Evolutionary conservation across 805 yeast genomes (phyloP), one percentile per base, ranked within the genome.

Genomic region (Phaffomyces antillensis): DNA sequence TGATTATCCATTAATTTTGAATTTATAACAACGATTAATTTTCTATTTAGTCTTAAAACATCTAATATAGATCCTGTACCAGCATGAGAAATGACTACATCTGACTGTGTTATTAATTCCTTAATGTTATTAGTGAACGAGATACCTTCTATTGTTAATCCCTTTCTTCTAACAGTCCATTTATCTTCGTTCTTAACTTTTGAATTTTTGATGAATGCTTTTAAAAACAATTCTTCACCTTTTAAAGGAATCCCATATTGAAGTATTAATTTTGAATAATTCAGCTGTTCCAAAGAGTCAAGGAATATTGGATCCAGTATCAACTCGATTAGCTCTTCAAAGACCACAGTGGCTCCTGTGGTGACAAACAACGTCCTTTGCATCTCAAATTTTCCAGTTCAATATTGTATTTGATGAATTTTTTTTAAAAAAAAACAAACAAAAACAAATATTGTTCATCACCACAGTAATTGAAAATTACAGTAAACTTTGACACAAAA

Each of bases 11-110:
- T 85, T n/a, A 93, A 71, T 6, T 61, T 53, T 11, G 74, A 72
- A 60, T 91, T 91, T 9, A 81, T 76, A 26, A 88, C 83, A 7
- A 85, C 89, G 1, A 90, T 66, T 45, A 88, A 64, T 23, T 74
- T 77, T 56, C 77, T 81, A 1, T 63, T 43, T 15, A 63, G 46
- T 20, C 93, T 70, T 33, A 88, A 62, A 0, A 86, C 73, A 56
- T 91, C 99, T 25, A 93, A 62, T 8, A 91, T 85, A 0, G 96
- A 86, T 2, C 99, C 99, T 0, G 98, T 87, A 1, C 85, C 84
- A 15, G 96, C 97, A 60, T 93, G 98, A 0, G 96, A 81, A 12
- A 93, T 73, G 11, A 91, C 86, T 37, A 87, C 52, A 41, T 79
- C 78, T 2, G 81, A 68, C 1, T 57, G 34, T 0, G 52, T 39